Evolutionary conservation across 495 filamentous ascomycete genomes (phyloP).

Genomic region (Glonium stellatum): DNA sequence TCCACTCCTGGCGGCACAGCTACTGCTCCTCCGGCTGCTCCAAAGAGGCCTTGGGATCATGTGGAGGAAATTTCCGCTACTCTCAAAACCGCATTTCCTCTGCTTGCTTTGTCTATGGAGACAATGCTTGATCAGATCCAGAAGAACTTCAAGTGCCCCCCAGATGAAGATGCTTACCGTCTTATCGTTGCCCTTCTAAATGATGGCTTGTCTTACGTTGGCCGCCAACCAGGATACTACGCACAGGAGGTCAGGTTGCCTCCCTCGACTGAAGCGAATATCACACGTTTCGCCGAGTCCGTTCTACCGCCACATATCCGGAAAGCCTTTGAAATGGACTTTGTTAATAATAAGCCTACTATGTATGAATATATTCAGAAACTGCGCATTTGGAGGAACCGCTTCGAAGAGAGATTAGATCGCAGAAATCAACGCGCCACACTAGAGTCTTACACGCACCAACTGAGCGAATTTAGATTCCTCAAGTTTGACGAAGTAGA

Average conservation of each 20-base stretch:
- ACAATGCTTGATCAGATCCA: conserved; percentile 98
- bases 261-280: conserved; percentile 84
- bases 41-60: conserved; percentile 82
- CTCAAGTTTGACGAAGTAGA: conserved; percentile 98
- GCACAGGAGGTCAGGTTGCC: conserved; percentile 89
- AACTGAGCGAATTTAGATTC: conserved; percentile 93
- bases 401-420: conserved; percentile 96
- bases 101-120: conserved; percentile 96
- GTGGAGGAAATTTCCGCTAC: conserved; percentile 90
- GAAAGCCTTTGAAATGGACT: conserved; percentile 90
- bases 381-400: conserved; percentile 89
- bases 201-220: conserved; percentile 82
- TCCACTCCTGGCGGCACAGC: conserved; percentile 17
- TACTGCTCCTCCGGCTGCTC: conserved; percentile 28
- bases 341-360: conserved; percentile 85
- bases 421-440: conserved; percentile 61
- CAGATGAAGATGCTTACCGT: conserved; percentile 95
- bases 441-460: conserved; percentile 75
- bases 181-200: conserved; percentile 96
- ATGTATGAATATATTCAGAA: conserved; percentile 98
- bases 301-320: conserved; percentile 89
- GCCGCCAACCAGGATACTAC: conserved; percentile 75
- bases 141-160: conserved; percentile 97
- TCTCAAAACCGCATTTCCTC: conserved; percentile 91
- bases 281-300: conserved; percentile 91